Evolutionary conservation across 306 rosid genomes (phyloP).

Genomic region (Macrotyloma uniflorum): DNA sequence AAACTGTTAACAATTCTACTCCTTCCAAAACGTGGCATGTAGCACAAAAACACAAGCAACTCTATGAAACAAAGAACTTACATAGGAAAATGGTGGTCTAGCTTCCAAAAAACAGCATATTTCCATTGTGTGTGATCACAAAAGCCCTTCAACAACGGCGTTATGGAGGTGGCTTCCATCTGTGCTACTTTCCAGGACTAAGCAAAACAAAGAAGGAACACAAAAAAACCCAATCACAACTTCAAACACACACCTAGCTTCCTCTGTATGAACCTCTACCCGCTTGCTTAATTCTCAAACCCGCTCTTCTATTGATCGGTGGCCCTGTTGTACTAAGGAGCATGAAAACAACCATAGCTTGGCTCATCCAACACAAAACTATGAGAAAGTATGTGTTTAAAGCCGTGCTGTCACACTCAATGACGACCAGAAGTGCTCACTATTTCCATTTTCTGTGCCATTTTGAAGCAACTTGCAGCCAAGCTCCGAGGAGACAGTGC

Average conservation of each 20-base stretch:
- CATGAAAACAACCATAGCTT: slow-evolving; percentile 64
- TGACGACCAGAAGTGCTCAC: slow-evolving; percentile 29
- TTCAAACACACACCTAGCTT: slow-evolving; percentile 59
- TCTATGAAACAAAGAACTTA: slow-evolving; percentile 40
- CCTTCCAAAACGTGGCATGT: neutral
- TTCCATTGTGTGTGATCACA: slow-evolving; percentile 75
- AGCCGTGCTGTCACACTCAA: slow-evolving; percentile 53
- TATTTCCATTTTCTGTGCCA: slow-evolving; percentile 26
- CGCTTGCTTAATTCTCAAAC: slow-evolving; percentile 82
- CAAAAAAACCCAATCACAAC: slow-evolving; percentile 37
- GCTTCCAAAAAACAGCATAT: slow-evolving; percentile 95
- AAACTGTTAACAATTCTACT: neutral
- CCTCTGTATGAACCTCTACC: slow-evolving; percentile 92
- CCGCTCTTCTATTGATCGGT: slow-evolving; percentile 75
- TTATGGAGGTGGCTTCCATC: slow-evolving; percentile 65
- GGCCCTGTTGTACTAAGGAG: slow-evolving; percentile 65
- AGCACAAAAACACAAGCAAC: slow-evolving; percentile 10
- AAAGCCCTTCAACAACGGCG: slow-evolving; percentile 65
- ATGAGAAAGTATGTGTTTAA: slow-evolving; percentile 40
- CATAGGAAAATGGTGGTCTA: slow-evolving; percentile 55
- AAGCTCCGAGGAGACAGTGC: neutral
- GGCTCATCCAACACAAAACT: slow-evolving; percentile 48
- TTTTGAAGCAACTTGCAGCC: slow-evolving; percentile 23
- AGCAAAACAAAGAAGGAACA: slow-evolving; percentile 33
- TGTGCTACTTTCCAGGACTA: slow-evolving; percentile 28